Conservation (phyloP, 805 yeast genomes). For the Kregervanrija delftensis region DNA sequence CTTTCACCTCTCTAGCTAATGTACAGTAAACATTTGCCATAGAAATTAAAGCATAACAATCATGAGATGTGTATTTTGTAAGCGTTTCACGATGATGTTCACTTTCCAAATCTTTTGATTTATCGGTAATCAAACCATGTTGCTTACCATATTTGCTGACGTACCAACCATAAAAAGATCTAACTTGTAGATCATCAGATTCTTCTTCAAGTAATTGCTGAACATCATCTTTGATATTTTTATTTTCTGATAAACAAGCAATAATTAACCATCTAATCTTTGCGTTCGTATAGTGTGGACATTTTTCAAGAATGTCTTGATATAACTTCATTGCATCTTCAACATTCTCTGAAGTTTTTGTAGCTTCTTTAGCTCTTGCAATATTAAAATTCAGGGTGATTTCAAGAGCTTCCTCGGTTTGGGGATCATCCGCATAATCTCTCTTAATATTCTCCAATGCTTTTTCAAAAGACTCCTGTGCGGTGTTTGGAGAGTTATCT, state of each 20-base stretch:
- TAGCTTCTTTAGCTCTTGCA: conserved; percentile 55
- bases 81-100: conserved; percentile 80
- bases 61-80: conserved; percentile 78
- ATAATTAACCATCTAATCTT: conserved; percentile 63
- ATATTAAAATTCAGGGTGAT: conserved; percentile 60
- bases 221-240: conserved; percentile 47
- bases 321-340: conserved; percentile 37
- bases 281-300: conserved; percentile 72
- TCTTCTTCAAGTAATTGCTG: conserved; percentile 45
- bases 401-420: conserved; percentile 20
- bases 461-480: conserved; percentile 44
- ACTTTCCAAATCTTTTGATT: conserved; percentile 56
- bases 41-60: conserved; percentile 80
- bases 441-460: conserved; percentile 33
- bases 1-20: conserved; percentile 73
- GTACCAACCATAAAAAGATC: conserved; percentile 93
- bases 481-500: conserved; percentile 34
- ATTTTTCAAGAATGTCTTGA: conserved; percentile 43
- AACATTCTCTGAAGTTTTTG: conserved; percentile 20
- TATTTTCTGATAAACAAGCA: conserved; percentile 43
- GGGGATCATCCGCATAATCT: conserved; percentile 13
- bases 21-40: conserved; percentile 81
- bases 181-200: conserved; percentile 65
- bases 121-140: conserved; percentile 37
- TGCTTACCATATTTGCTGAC: conserved; percentile 53